phyloP scores from a whole-genome alignment of 164 flowering plant genomes.

The Platanus orientalis region DNA sequence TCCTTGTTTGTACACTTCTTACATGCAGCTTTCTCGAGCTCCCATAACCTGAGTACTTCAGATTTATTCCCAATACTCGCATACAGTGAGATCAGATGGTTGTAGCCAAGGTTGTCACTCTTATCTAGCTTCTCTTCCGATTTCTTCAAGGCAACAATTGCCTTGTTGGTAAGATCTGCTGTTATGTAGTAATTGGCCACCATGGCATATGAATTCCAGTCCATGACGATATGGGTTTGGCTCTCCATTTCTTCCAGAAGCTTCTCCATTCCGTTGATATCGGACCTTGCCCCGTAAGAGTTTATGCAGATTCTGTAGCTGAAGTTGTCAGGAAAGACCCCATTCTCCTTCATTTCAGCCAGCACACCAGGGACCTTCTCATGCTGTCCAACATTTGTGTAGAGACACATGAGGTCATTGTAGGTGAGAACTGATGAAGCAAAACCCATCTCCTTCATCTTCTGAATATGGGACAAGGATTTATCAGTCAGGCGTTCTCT shows the following conservation, averaged over 20 bases:
- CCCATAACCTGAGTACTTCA: constrained; percentile 62
- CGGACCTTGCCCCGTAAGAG: constrained; percentile 51
- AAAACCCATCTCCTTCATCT: constrained; percentile 70
- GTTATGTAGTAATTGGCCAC: constrained; percentile 54
- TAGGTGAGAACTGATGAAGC: constrained; percentile 41
- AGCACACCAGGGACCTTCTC: constrained; percentile 56
- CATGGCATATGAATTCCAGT: constrained; percentile 63
- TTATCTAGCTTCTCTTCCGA: constrained; percentile 45
- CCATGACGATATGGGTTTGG: constrained; percentile 43
- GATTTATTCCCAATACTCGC: constrained; percentile 43
- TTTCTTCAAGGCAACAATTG: constrained; percentile 39
- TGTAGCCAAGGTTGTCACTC: constrained; percentile 47
- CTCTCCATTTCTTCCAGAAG: constrained; percentile 57
- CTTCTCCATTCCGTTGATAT: constrained; percentile 51
- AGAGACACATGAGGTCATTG: constrained; percentile 69
- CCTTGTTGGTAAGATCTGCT: constrained; percentile 43
- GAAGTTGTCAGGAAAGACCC: constrained; percentile 56
- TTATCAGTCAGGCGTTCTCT: constrained; percentile 46
- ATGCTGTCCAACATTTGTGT: constrained; percentile 36
- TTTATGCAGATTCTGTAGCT: constrained; percentile 72
- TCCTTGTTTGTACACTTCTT: constrained; percentile 50
- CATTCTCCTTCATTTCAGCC: constrained; percentile 50
- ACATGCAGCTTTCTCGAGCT: constrained; percentile 37
- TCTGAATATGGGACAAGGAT: constrained; percentile 45
- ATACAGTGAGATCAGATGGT: constrained; percentile 62